Evolutionary conservation across 768 basidiomycete genomes (phyloP), one percentile per base, ranked within the genome.

Genomic region (Baorangia bicolor): DNA sequence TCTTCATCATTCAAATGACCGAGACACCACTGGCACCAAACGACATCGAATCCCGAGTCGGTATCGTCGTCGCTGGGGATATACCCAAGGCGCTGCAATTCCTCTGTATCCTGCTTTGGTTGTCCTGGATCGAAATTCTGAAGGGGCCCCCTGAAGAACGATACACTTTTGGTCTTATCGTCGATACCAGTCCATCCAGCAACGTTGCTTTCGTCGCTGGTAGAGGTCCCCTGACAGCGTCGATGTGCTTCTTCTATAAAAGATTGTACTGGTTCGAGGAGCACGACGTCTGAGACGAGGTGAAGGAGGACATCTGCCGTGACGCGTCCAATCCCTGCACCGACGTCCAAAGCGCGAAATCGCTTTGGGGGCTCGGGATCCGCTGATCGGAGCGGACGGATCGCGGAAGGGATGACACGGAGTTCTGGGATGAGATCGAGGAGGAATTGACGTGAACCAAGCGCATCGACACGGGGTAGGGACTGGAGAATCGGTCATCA

Each of bases 11-110:
- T 82, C 55, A 97, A 78, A 75, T 95, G 91, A 2, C 92, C 91
- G 16, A 98, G 79, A 75, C 95, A 96, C 96, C 96, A 98, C 70
- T 99, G 96, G 64, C 92, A 92, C 95, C 92, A 94, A 54, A 96
- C 81, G 50, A 94, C 82, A 71, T 99, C 96, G 72, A 94, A 98
- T 1, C 82, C 82, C 41, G 77, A 73, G 20, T 77, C 71, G n/a
- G 75, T 68, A 33, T 82, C 81, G 48, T 81, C 83, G 23, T 80
- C 80, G 38, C 77, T 81, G 37, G 80, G 77, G n/a, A 73, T 73
- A 66, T 81, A 83, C 4, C 92, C 92, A 7, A 93, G 75, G 14
- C 88, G 83, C 47, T 85, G 88, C 27, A 89, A 68, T 56, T 82
- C 78, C 35, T 71, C 78, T 5, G 75, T 75, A 37, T 51, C 37